These are phyloP conservation scores for Coemansia sp. DNA, from an alignment of 192 early-diverging fungal genomes.

Conservation along the genomic window DNA sequence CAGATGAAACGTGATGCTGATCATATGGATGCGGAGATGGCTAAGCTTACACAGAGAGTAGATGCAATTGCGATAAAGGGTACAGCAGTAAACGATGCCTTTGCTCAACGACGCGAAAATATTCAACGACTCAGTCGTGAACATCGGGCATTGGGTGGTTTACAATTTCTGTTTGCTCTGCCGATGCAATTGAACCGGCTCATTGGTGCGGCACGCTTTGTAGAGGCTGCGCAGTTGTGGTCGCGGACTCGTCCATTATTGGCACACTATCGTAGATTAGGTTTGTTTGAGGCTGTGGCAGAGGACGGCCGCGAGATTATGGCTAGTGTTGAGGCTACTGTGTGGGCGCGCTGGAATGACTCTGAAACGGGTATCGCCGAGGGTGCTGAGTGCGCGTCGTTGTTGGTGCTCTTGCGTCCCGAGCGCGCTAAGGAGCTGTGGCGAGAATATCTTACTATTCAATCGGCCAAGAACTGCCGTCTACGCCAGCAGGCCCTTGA, in stretches of 20 bases:
- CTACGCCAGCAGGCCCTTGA: slow-evolving; percentile 26
- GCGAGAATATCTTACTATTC: slow-evolving; percentile 44
- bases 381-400: slow-evolving; percentile 40
- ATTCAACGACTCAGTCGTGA: slow-evolving; percentile 72
- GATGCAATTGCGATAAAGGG: slow-evolving; percentile 58
- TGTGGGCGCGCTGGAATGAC: slow-evolving; percentile 54
- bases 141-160: slow-evolving; percentile 70
- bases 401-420: slow-evolving; percentile 43
- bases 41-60: slow-evolving; percentile 67
- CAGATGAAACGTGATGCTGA: slow-evolving; percentile 86
- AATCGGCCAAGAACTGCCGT: slow-evolving; percentile 33
- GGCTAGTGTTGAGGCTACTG: slow-evolving; percentile 61
- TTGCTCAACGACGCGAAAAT: slow-evolving; percentile 67
- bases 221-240: slow-evolving; percentile 77
- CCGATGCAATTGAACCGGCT: slow-evolving; percentile 69
- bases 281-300: slow-evolving; percentile 77
- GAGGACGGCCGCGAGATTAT: slow-evolving; percentile 80
- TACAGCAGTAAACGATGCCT: slow-evolving; percentile 56
- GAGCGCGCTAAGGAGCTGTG: slow-evolving; percentile 28
- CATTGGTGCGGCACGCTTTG: slow-evolving; percentile 60
- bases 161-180: slow-evolving; percentile 88
- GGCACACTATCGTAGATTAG: slow-evolving; percentile 72
- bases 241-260: slow-evolving; percentile 67
- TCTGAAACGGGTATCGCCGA: slow-evolving; percentile 21
- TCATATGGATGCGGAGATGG: slow-evolving; percentile 84